Conservation (phyloP, 345 rosid species). For the Linum lewisii region DNA sequence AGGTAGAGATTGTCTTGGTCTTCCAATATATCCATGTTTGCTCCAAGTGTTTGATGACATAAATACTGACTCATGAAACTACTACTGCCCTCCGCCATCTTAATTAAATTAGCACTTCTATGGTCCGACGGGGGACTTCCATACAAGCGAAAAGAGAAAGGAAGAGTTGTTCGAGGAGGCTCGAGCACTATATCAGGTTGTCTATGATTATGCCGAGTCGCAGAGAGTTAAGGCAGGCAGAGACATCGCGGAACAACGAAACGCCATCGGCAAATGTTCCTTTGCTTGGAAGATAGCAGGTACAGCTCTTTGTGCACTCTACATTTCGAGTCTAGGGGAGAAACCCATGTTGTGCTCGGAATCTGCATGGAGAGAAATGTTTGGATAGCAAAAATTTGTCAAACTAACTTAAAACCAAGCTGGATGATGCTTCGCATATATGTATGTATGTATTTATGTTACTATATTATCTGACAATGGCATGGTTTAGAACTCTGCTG, state of each 20-base stretch:
- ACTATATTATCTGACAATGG: too few relatives aligned
- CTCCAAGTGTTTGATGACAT: too few relatives aligned
- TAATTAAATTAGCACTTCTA: background rate
- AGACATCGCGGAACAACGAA: background rate
- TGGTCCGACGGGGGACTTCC: conserved; percentile 15
- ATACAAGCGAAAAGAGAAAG: conserved; percentile 26
- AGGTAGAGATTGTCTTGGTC: conserved; percentile 22
- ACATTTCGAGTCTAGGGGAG: conserved; percentile 15
- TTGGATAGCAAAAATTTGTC: too few relatives aligned
- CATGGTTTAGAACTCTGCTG: too few relatives aligned
- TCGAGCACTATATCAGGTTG: conserved; percentile 38
- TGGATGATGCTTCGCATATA: too few relatives aligned
- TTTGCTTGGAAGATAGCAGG: conserved; percentile 84
- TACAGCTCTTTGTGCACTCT: conserved; percentile 35
- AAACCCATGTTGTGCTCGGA: conserved; percentile 18
- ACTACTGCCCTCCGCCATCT: background rate
- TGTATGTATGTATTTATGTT: too few relatives aligned
- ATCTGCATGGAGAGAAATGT: conserved; percentile 36
- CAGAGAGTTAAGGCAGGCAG: background rate
- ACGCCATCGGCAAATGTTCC: conserved; percentile 12
- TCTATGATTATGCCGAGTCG: conserved; percentile 33
- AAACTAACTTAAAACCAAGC: too few relatives aligned
- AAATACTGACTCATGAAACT: background rate
- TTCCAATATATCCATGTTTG: background rate
- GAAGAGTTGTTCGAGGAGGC: conserved; percentile 45